Conservation (phyloP, 805 yeast genomes). For the Huiozyma naganishii region DNA sequence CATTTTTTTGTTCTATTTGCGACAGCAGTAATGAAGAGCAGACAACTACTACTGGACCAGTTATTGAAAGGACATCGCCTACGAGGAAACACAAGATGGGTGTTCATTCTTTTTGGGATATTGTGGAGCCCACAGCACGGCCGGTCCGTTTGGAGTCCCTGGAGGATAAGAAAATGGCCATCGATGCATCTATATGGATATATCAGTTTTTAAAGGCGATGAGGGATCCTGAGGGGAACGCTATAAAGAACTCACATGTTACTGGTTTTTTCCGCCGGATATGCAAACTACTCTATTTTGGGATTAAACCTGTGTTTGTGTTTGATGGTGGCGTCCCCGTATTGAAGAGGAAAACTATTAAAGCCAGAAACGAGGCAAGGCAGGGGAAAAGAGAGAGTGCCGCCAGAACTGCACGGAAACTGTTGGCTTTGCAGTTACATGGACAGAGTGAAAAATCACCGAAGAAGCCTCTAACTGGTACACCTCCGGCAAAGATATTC, state of each 20-base stretch:
- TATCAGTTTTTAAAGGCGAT: slow-evolving; percentile 94
- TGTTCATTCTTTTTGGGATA: slow-evolving; percentile 89
- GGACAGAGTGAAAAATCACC: slow-evolving; percentile 1
- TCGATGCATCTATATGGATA: slow-evolving; percentile 98
- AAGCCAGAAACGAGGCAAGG: slow-evolving; percentile 58
- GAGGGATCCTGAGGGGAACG: slow-evolving; percentile 72
- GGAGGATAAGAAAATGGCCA: slow-evolving; percentile 70
- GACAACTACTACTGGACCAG: too few species aligned
- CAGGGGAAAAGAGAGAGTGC: slow-evolving; percentile 66
- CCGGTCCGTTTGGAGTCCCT: slow-evolving; percentile 86
- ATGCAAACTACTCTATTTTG: slow-evolving; percentile 79
- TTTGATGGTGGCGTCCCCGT: slow-evolving; percentile 94
- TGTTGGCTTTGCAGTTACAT: slow-evolving; percentile 66
- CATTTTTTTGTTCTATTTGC: too few species aligned
- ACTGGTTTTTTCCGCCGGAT: slow-evolving; percentile 94
- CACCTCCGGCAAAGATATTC: slow-evolving; percentile 15
- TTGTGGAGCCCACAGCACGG: slow-evolving; percentile 77
- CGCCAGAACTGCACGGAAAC: slow-evolving; percentile 62
- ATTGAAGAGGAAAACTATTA: slow-evolving; percentile 69
- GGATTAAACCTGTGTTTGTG: slow-evolving; percentile 80
- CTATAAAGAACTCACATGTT: slow-evolving; percentile 69
- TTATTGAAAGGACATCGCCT: too few species aligned
- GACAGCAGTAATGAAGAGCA: too few species aligned
- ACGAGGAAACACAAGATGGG: slow-evolving; percentile 49
- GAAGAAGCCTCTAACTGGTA: background rate